These are phyloP conservation scores for Akanthomyces dipterigenus DNA, from an alignment of 2,329 filamentous ascomycete species.

Conservation along the genomic window DNA sequence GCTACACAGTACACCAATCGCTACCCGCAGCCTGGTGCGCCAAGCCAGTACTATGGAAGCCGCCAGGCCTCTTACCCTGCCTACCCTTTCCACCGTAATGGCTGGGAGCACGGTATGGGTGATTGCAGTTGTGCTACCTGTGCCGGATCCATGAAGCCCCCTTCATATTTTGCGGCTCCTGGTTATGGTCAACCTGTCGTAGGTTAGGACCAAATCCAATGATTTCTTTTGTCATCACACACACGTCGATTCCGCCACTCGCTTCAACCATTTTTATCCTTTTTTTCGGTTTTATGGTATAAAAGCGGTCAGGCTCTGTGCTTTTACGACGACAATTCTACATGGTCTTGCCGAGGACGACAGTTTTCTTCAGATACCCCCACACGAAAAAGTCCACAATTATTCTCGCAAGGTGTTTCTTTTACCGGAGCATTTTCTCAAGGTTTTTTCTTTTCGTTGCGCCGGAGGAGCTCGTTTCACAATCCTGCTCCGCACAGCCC, in stretches of 20 bases:
- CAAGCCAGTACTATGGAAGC: slow-evolving; percentile 34
- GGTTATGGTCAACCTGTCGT: slow-evolving; percentile 49
- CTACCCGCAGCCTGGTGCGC: slow-evolving; percentile 36
- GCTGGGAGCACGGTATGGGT: slow-evolving; percentile 44
- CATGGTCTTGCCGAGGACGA: slow-evolving; percentile 26
- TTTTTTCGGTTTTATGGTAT: slow-evolving; percentile 19
- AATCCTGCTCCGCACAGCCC: not conserved
- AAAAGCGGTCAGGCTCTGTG: slow-evolving; percentile 18
- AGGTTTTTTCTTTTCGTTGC: slow-evolving; percentile 5
- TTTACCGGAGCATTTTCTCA: slow-evolving; percentile 18
- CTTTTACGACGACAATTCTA: slow-evolving; percentile 29
- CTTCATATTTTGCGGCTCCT: slow-evolving; percentile 41
- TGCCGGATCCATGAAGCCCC: slow-evolving; percentile 37
- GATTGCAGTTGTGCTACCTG: slow-evolving; percentile 47
- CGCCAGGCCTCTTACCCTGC: slow-evolving; percentile 41
- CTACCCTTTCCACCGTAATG: slow-evolving; percentile 32
- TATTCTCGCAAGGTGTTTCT: slow-evolving; percentile 12
- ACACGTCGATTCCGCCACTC: slow-evolving; percentile 16
- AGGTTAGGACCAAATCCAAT: slow-evolving; percentile 32
- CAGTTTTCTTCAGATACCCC: slow-evolving; percentile 30
- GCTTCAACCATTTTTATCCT: slow-evolving; percentile 9
- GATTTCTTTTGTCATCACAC: slow-evolving; percentile 16
- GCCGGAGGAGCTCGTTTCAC: not conserved
- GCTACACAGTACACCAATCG: slow-evolving; percentile 36
- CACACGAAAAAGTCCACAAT: slow-evolving; percentile 28